Evolutionary conservation across 169 alveolate species (phyloP), one percentile per base, ranked within the genome.

Genomic region (Cryptosporidium parvum): DNA sequence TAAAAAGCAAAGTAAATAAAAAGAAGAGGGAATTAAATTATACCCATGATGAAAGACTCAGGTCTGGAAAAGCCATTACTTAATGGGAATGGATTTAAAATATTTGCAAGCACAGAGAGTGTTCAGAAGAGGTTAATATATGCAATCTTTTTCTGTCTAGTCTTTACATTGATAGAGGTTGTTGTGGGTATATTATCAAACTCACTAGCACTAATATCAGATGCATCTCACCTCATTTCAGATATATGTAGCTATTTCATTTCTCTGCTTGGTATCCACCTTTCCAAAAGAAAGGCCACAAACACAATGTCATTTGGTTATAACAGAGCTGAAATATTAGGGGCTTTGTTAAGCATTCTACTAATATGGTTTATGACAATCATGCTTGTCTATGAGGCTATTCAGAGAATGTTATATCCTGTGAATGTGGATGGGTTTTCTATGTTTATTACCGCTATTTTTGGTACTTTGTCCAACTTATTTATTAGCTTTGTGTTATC

Each of bases 181-280:
- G 92, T 95, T 10, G 98, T 97, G 8, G 98, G 98, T 9, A 31
- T 93, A 12, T 52, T 93, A 12, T 93, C 98, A 14, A 92, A 93
- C 71, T 96, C 98, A 9, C 85, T 96, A 23, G 97, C 98, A 29
- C 92, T 96, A 44, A 89, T 96, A 92, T 93, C 99, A 6, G 99
- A 98, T 93, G 98, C 99, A 45, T 97, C 99, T 16, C 99, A 98
- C 91, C 92, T 98, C 91, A 94, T 97, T 73, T 96, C 98, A 45
- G 99, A 98, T 75, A 92, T 98, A 53, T 91, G 95, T 68, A 97
- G 99, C n/a, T 97, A 96, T 86, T 86, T 94, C 2, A 96, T 96
- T 91, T 94, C 98, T 35, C 92, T 97, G 62, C 86, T 95, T 85
- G 95, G 99, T 8, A 85, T 98, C 65, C 93, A 94, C 93, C 93